phyloP scores from a whole-genome alignment of 2,329 filamentous ascomycete species.

The Metarhizium brunneum region DNA sequence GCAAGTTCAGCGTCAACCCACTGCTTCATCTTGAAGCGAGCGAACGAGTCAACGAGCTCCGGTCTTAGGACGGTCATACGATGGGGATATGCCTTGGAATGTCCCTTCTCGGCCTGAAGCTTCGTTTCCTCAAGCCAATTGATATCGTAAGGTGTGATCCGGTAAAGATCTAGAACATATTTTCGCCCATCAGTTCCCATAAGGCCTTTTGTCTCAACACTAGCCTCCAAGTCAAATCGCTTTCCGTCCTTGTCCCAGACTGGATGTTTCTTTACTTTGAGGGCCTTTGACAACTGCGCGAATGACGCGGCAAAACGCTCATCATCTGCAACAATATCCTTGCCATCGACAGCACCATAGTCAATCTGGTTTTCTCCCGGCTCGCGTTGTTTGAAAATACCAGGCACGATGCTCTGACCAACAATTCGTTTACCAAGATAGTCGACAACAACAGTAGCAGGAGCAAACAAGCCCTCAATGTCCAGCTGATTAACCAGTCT shows the following conservation, averaged over 20 bases:
- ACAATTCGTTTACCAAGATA: slow-evolving; percentile 96
- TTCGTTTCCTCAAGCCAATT: slow-evolving; percentile 75
- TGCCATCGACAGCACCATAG: slow-evolving; percentile 95
- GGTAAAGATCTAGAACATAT: slow-evolving; percentile 94
- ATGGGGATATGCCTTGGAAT: slow-evolving; percentile 66
- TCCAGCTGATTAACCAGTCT: slow-evolving; percentile 95
- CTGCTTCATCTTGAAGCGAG: slow-evolving; percentile 76
- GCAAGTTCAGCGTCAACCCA: slow-evolving; percentile 76
- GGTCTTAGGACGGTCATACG: slow-evolving; percentile 90
- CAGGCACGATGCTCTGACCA: slow-evolving; percentile 94
- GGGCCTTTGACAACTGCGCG: slow-evolving; percentile 78
- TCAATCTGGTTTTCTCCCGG: slow-evolving; percentile 98
- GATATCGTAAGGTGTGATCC: slow-evolving; percentile 86
- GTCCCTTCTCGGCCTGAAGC: slow-evolving; percentile 32
- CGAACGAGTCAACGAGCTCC: slow-evolving; percentile 81
- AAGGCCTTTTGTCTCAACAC: slow-evolving; percentile 96
- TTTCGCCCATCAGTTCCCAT: slow-evolving; percentile 93
- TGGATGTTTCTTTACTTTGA: slow-evolving; percentile 87
- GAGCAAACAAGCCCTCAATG: slow-evolving; percentile 87
- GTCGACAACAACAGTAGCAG: slow-evolving; percentile 91
- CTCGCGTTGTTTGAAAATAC: slow-evolving; percentile 97
- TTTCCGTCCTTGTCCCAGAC: slow-evolving; percentile 97
- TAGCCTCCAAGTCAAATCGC: slow-evolving; percentile 84
- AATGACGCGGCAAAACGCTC: slow-evolving; percentile 78
- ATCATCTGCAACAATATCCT: slow-evolving; percentile 87